Evolutionary conservation across 2,329 filamentous ascomycete species (phyloP).

Genomic region (Verticillium klebahnii): DNA sequence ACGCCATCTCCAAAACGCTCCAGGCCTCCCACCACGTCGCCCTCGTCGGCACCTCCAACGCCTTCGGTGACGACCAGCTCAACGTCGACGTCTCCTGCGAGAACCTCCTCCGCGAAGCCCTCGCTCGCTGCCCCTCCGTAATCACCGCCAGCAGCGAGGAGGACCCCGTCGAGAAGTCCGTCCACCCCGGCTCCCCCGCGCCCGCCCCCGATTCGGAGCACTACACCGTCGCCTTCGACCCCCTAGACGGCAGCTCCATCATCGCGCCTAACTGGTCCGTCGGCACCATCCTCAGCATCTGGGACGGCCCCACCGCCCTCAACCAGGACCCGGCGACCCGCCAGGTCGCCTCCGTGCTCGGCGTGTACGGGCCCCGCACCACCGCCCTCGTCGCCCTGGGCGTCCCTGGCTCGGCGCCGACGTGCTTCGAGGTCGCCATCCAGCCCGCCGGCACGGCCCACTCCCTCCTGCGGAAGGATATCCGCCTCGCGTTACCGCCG

Average conservation of each 20-base stretch:
- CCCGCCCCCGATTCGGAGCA: constrained; percentile 24
- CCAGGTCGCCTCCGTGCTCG: constrained; percentile 46
- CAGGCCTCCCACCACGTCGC: constrained; percentile 39
- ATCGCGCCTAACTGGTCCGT: constrained; percentile 55
- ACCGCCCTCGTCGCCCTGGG: constrained; percentile 52
- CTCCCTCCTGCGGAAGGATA: constrained; percentile 33
- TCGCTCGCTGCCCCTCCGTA: constrained; percentile 39
- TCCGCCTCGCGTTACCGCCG: constrained; percentile 32
- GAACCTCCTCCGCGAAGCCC: constrained; percentile 36
- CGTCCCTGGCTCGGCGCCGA: constrained; percentile 28
- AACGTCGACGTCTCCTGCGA: constrained; percentile 54
- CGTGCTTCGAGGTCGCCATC: constrained; percentile 45
- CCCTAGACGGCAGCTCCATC: constrained; percentile 59
- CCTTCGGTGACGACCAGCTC: constrained; percentile 55
- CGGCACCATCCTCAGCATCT: constrained; percentile 56
- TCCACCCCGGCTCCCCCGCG: background rate
- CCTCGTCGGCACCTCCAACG: constrained; percentile 45
- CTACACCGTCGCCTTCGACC: constrained; percentile 60
- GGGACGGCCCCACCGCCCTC: constrained; percentile 45
- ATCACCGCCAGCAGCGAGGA: constrained; percentile 55
- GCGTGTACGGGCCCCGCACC: constrained; percentile 50
- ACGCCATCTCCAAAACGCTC: constrained; percentile 38
- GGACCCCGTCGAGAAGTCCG: constrained; percentile 45
- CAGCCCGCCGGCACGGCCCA: constrained; percentile 2
- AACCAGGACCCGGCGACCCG: constrained; percentile 27